A percentile compares a stretch with the other conserved stretches of the same genome.
Evolutionary conservation across 1,284 basidiomycete genomes (phyloP).

Genomic region (Sparassis latifolia): DNA sequence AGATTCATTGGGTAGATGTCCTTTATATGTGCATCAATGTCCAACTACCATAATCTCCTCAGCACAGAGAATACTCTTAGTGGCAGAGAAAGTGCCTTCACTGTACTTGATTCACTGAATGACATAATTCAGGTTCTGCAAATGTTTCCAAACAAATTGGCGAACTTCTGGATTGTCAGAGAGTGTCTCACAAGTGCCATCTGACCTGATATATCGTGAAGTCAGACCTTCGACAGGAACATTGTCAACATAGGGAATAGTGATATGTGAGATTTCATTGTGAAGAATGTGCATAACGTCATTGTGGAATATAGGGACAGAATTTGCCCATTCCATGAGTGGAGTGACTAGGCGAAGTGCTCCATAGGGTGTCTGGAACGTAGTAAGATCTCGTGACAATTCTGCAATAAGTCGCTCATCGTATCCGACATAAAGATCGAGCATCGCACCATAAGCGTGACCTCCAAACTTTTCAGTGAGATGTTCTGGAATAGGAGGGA

Average conservation of each 20-base stretch:
- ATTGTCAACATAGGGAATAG: slow-evolving; percentile 3
- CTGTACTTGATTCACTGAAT: slow-evolving; percentile 12
- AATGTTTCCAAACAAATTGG: slow-evolving; percentile 24
- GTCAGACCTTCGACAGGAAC: slow-evolving; percentile 7
- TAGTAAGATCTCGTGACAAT: slow-evolving; percentile 21
- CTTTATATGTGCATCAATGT: slow-evolving; percentile 20
- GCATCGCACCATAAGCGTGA: slow-evolving; percentile 16
- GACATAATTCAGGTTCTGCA: slow-evolving; percentile 21
- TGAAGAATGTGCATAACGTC: slow-evolving; percentile 28
- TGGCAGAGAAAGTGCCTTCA: slow-evolving; percentile 17
- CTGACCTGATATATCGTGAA: background rate
- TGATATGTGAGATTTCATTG: slow-evolving; percentile 21
- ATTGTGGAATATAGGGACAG: slow-evolving; percentile 28
- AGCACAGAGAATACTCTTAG: slow-evolving; percentile 11
- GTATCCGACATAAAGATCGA: slow-evolving; percentile 20
- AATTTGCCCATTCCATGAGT: slow-evolving; percentile 35
- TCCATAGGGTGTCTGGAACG: slow-evolving; percentile 13
- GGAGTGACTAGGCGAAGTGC: slow-evolving; percentile 17
- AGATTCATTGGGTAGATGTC: slow-evolving; percentile 16
- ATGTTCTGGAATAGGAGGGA: slow-evolving; percentile 21
- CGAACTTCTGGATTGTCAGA: slow-evolving; percentile 13
- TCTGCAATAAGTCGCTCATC: slow-evolving; percentile 14
- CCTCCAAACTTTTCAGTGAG: slow-evolving; percentile 20
- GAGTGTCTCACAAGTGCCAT: background rate
- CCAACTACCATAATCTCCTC: slow-evolving; percentile 20